Evolutionary conservation across 768 basidiomycete genomes (phyloP).

Genomic region (Leccinum rimulosum): DNA sequence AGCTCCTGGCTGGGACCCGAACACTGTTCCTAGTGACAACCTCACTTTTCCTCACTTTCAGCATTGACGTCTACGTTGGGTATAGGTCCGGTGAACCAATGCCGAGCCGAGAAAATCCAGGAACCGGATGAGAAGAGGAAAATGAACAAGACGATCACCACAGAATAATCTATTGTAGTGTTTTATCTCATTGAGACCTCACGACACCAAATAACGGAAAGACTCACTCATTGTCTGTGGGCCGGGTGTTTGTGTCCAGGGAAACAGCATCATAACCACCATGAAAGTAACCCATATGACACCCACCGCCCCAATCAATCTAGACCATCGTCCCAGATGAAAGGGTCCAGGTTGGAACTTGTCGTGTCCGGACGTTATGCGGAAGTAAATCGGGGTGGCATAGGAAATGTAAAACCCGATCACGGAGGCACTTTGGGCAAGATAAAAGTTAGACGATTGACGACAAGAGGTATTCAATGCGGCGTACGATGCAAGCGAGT

Average conservation of each 20-base stretch:
- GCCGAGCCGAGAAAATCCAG: slow-evolving; percentile 32
- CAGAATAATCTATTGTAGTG: slow-evolving; percentile 12
- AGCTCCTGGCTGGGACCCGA: slow-evolving; percentile 9
- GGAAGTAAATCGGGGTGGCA: slow-evolving; percentile 36
- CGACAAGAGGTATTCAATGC: background rate
- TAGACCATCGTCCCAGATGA: slow-evolving; percentile 28
- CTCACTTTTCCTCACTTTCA: background rate
- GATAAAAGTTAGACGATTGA: background rate
- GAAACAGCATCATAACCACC: slow-evolving; percentile 34
- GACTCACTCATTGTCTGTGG: slow-evolving; percentile 33
- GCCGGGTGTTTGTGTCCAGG: slow-evolving; percentile 19
- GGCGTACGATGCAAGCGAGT: slow-evolving; percentile 36
- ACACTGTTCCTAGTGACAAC: slow-evolving; percentile 12
- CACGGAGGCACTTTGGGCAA: slow-evolving; percentile 26
- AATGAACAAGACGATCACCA: slow-evolving; percentile 31
- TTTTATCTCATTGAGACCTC: background rate
- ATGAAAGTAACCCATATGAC: slow-evolving; percentile 34
- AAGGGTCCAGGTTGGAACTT: slow-evolving; percentile 36
- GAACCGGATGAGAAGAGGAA: slow-evolving; percentile 29
- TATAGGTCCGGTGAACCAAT: slow-evolving; percentile 35
- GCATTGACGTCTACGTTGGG: slow-evolving; percentile 23
- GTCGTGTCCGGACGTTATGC: slow-evolving; percentile 33
- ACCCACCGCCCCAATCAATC: slow-evolving; percentile 29
- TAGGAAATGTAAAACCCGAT: slow-evolving; percentile 39
- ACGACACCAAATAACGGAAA: background rate